phyloP scores from a whole-genome alignment of 2,329 filamentous ascomycete species.

The Arthrobotrys conoides region DNA sequence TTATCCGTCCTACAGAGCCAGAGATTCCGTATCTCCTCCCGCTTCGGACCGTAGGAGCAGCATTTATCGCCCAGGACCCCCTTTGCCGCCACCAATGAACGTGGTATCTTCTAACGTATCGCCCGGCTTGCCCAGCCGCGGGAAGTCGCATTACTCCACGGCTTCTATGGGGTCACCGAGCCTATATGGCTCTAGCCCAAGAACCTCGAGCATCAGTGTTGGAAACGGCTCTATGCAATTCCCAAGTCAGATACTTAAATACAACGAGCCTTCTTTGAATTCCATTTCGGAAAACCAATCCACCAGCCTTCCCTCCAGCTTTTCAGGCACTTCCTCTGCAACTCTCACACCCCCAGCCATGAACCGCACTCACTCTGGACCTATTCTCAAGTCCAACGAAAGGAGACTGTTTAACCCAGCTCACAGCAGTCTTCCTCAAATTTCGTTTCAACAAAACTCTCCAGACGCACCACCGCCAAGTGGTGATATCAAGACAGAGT shows the following conservation, averaged over 20 bases:
- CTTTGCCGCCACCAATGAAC: conserved; percentile 45
- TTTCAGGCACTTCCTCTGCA: conserved; percentile 22
- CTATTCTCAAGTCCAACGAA: conserved; percentile 48
- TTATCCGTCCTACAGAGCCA: conserved; percentile 45
- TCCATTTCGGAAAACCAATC: conserved; percentile 49
- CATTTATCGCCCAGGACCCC: conserved; percentile 40
- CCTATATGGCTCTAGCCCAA: conserved; percentile 49
- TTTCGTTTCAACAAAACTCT: conserved; percentile 53
- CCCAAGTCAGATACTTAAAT: conserved; percentile 53
- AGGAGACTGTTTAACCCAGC: conserved; percentile 40
- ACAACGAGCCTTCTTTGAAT: conserved; percentile 33
- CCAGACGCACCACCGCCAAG: conserved; percentile 50
- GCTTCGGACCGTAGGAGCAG: conserved; percentile 41
- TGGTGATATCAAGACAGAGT: conserved; percentile 43
- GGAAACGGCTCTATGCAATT: conserved; percentile 50
- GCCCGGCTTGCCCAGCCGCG: conserved; percentile 46
- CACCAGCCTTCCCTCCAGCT: conserved; percentile 47
- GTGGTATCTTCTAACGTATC: conserved; percentile 52
- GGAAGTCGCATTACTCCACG: conserved; percentile 48
- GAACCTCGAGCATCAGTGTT: conserved; percentile 29
- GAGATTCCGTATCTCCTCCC: conserved; percentile 46
- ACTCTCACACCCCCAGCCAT: conserved; percentile 48
- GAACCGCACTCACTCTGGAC: conserved; percentile 48
- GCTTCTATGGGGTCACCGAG: conserved; percentile 45
- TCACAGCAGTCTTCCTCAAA: conserved; percentile 35